These are phyloP conservation scores for Candolleomyces efflorescens DNA, from an alignment of 768 basidiomycete genomes.

Conservation along the genomic window DNA sequence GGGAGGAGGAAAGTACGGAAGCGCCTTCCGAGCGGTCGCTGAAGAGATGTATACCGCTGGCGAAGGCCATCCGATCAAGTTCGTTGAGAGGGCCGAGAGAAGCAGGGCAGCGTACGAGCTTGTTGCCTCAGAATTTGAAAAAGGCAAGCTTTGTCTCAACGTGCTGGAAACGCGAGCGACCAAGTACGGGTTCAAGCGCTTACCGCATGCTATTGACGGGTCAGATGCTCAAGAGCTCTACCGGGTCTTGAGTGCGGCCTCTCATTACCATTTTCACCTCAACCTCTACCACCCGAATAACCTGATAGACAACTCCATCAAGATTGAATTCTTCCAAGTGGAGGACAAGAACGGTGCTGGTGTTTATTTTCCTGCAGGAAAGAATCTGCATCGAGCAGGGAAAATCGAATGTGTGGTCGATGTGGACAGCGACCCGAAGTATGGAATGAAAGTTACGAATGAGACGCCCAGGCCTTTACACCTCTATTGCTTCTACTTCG, in stretches of 20 bases:
- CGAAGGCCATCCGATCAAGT: not conserved
- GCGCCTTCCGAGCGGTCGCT: not conserved
- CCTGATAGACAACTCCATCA: conserved; percentile 13
- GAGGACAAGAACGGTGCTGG: conserved; percentile 15
- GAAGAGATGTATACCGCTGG: not conserved
- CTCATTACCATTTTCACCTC: conserved; percentile 26
- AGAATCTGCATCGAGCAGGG: conserved; percentile 23
- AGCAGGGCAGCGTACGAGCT: conserved; percentile 16
- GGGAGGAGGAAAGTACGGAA: not conserved
- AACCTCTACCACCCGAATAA: conserved; percentile 14
- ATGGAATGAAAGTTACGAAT: conserved; percentile 27
- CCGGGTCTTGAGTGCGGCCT: conserved; percentile 12
- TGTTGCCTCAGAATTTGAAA: conserved; percentile 10
- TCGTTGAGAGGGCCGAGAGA: conserved; percentile 16
- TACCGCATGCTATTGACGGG: conserved; percentile 12
- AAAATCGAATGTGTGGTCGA: conserved; percentile 17
- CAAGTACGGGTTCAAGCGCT: conserved; percentile 14
- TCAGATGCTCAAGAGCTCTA: conserved; percentile 12
- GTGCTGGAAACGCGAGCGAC: conserved; percentile 18
- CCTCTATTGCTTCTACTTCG: not conserved
- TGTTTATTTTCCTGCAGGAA: conserved; percentile 15
- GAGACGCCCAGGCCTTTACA: conserved; percentile 9
- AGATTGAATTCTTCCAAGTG: conserved; percentile 26
- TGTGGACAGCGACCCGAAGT: not conserved
- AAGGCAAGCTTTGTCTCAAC: conserved; percentile 16